Base-by-base conservation (phyloP, 1,139 yeast species). In the Diutina neorugosa region DNA sequence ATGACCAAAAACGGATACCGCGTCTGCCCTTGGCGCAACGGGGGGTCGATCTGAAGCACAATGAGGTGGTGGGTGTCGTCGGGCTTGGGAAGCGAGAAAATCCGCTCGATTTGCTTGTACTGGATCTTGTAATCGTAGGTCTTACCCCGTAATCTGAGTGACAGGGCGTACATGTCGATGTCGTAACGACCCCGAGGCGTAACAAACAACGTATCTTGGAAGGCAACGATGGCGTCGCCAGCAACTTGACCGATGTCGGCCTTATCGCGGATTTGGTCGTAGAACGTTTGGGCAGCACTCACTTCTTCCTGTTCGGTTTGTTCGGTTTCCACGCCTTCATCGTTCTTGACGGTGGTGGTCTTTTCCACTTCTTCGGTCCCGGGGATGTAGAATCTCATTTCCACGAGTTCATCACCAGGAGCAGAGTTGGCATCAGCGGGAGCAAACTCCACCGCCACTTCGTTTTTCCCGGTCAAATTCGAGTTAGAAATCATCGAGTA, bases 131-230 rank as follows among this genome's bases (percentile, higher is more conserved):
- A 94, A 68, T 93, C 98, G 69, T 94, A 93, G 2, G 98, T 93
- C 70, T 93, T 93, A 68, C 99, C 99, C 64, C 98, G 84, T 55
- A 93, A 77, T 66, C 98, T 83, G 69, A 94, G 80, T 49, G 95
- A 87, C 27, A 82, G 80, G 49, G 89, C 84, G 69, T 88, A 93
- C 85, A 93, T 86, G 68, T 91, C 98, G 61, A 93, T 86, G 67
- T 94, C 98, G 68, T 91, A 93, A 69, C 98, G 93, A 61, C 98
- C 98, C 78, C 96, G 83, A 61, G 99, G 99, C 0, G 98, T 94
- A 57, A 94, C 81, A 77, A 93, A 90, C 65, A 93, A 77, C 11
- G 90, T 84, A 63, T 91, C 98, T 53, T 88, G 81, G 71, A 93
- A 90, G 4, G 97, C 86, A 3, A 90, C 97, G 66, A 94, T 86